These are phyloP conservation scores for Knoxia roxburghii DNA, from an alignment of 257 asterid species.

Conservation along the genomic window DNA sequence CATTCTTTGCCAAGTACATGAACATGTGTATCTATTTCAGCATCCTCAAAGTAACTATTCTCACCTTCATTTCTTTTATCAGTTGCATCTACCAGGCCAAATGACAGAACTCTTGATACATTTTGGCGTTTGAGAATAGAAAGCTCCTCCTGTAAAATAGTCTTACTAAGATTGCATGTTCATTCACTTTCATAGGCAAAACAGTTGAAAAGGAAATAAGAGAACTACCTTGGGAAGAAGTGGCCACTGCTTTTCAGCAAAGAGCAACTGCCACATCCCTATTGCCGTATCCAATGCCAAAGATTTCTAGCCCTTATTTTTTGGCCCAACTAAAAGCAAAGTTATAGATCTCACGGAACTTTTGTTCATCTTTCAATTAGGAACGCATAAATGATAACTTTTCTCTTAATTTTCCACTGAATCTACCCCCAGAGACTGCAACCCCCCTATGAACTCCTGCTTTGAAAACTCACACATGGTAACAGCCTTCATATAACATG, in stretches of 20 bases:
- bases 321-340: constrained; percentile 99
- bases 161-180: constrained; percentile 14
- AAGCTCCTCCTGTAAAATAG: constrained; percentile 77
- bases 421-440: constrained; percentile 94
- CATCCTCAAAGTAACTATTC: constrained; percentile 24
- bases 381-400: constrained; percentile 88
- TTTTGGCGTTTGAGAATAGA: constrained; percentile 66
- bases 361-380: constrained; percentile 91
- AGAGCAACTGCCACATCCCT: constrained; percentile 98
- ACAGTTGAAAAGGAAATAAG: no score
- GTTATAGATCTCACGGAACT: constrained; percentile 85
- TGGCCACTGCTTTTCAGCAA: constrained; percentile 93
- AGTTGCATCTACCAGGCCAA: constrained; percentile 32
- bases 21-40: constrained; percentile 24
- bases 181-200: no score
- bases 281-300: constrained; percentile 97
- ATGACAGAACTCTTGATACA: constrained; percentile 57
- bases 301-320: constrained; percentile 99
- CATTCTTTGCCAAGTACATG: constrained; percentile 39
- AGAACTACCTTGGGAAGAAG: no score
- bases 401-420: constrained; percentile 87
- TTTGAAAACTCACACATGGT: constrained; percentile 97
- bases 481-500: constrained; percentile 94
- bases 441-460: constrained; percentile 82
- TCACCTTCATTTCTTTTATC: constrained; percentile 34